Base-by-base conservation (phyloP, 2,329 filamentous ascomycete species). In the Didymella exigua region DNA sequence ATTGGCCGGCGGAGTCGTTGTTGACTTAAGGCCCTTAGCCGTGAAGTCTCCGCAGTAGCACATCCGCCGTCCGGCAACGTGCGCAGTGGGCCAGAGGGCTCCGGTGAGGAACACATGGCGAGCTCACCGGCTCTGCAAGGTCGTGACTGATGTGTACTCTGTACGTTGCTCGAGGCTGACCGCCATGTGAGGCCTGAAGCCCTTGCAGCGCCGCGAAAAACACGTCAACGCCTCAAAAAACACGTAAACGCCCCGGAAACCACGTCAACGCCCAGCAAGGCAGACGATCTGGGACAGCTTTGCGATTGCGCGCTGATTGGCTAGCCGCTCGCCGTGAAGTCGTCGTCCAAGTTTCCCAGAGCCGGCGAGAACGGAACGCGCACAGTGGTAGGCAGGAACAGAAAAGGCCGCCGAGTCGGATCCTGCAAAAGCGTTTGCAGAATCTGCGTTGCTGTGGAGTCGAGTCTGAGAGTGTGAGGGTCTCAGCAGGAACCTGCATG, bases 291-390 rank as follows among this genome's bases (percentile, higher is more conserved):
- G 19, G 19, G 29, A 34, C 30, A 41, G 43, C 34, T 53, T 47
- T 53, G 49, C 49, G 49, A 33, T 54, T 37, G 44, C 13, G 10
- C 44, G 50, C 37, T 54, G 37, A 54, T 54, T 54, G 50, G 50
- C 31, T 10, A 11, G 13, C n/a, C 27, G 4, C 33, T 4, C 2
- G 8, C 9, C 36, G 3, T 44, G 44, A 49, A 54, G 50, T 54
- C 48, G 23, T 38, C 33, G 42, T 29, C 18, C n/a, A 36, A 33
- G 7, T 49, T 38, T 40, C 49, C n/a, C n/a, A 34, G 7, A 19
- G n/a, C 33, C 9, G 33, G 8, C 45, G 46, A 41, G 34, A 40
- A 14, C 14, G 23, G 44, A 38, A 40, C 40, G 40, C 24, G 24
- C 50, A 43, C 50, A 38, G 45, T 44, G 45, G 51, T 38, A 54